Base-by-base conservation (phyloP, 2,329 filamentous ascomycete genomes). In the Aspergillus unguis region DNA sequence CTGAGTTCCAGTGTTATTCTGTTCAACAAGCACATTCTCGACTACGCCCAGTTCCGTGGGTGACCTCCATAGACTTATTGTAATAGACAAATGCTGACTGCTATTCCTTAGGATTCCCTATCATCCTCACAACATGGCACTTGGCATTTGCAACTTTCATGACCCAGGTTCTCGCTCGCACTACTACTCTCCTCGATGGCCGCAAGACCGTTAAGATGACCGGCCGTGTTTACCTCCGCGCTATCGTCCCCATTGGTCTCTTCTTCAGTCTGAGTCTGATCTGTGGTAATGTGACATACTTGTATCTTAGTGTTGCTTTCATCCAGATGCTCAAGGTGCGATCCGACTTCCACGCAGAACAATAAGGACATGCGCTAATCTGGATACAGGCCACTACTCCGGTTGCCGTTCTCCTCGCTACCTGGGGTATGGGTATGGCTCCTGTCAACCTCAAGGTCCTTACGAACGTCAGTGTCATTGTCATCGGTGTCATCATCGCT, bases 1-100 rank as follows among this genome's bases (percentile, higher is more conserved):
- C 81, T 96, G 72, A 95, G 90, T 68, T 96, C 91, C 40, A 90
- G 87, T 65, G 91, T 97, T 69, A 99, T 99, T 71, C 80, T 99
- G 57, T 97, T 96, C 86, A 97, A 99, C 85, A 99, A 99, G 84
- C 96, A 90, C 85, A 90, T 99, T 66, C 82, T 97, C 58, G 86
- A 92, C 66, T 92, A 87, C 36, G 81, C 87, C 58, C 82, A 89
- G 58, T 96, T 96, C 79, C 83, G 87, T 90, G 81, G 79, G 85
- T 67, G 28, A 7, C 29, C 17, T 26, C 29, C 26, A 17, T 28
- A 7, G 6, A 37, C 6, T 3, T 11, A 40, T 17, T 6, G 29
- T 45, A 3, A 9, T 2, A 36, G n/a, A 33, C 25, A 40, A 50
- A 47, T 54, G 55, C 50, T 33, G 26, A 40, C 41, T 26, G 27